These are phyloP conservation scores for Suhomyces sp. DNA, from an alignment of 805 yeast species.

Conservation along the genomic window DNA sequence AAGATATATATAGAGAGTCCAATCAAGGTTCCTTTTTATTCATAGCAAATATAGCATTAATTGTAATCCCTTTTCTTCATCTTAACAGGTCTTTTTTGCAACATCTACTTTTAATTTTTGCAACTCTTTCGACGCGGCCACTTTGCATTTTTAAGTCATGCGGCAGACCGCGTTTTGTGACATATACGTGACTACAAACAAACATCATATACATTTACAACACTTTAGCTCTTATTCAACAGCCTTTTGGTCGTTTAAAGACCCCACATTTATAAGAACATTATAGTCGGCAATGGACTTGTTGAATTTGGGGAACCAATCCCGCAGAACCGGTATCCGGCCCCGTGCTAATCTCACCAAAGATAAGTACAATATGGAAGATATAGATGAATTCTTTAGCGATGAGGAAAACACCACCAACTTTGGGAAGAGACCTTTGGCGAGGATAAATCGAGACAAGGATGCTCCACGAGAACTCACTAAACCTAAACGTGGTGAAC, in stretches of 20 bases:
- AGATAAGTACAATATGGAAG: conserved; percentile 65
- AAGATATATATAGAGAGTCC: too few species aligned
- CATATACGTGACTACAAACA: conserved; percentile 1
- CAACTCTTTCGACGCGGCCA: background rate
- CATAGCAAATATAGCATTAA: too few species aligned
- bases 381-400: conserved; percentile 63
- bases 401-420: conserved; percentile 40
- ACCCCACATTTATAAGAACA: background rate
- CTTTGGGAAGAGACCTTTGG: conserved; percentile 2
- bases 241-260: background rate
- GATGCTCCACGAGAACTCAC: background rate
- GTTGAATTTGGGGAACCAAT: conserved; percentile 51
- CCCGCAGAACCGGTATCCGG: conserved; percentile 65
- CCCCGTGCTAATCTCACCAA: conserved; percentile 46
- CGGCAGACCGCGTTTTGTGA: conserved; percentile 11
- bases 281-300: conserved; percentile 29
- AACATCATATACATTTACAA: background rate
- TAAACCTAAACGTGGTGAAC: conserved; percentile 6
- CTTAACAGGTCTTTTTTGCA: too few species aligned
- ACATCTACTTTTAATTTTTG: background rate
- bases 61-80: too few species aligned
- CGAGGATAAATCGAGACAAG: background rate
- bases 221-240: background rate
- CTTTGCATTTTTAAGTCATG: conserved; percentile 6
- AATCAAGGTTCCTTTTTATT: too few species aligned